Percentiles rank a stretch among this genome's conserved stretches.
These are phyloP conservation scores for Picea mariana DNA, from an alignment of 83 land plant species.

Conservation along the genomic window DNA sequence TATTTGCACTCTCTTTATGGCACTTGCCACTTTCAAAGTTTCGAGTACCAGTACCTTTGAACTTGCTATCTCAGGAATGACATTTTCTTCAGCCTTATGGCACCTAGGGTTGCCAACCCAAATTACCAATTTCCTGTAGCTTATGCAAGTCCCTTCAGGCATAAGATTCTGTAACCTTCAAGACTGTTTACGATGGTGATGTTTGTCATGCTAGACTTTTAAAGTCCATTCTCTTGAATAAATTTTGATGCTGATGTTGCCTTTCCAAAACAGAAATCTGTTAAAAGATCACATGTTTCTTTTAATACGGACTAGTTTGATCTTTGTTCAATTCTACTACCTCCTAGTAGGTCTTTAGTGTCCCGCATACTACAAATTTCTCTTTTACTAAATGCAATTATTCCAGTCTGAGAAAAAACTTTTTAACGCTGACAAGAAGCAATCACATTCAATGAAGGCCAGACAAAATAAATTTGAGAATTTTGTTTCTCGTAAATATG, in stretches of 20 bases:
- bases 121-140: too few relatives aligned
- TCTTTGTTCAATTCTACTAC: background rate
- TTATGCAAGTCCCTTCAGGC: background rate
- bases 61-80: too few relatives aligned
- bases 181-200: background rate
- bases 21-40: too few relatives aligned
- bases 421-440: background rate
- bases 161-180: background rate
- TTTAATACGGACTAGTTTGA: background rate
- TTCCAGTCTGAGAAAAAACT: background rate
- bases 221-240: background rate
- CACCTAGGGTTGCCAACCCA: too few relatives aligned
- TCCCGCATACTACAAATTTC: background rate
- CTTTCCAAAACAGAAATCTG: background rate
- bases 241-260: background rate
- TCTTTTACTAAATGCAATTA: constrained; percentile 1
- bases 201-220: background rate
- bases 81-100: too few relatives aligned
- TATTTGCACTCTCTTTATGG: too few relatives aligned
- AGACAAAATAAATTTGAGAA: background rate
- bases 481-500: background rate
- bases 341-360: background rate
- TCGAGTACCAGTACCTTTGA: too few relatives aligned
- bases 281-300: background rate
- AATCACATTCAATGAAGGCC: background rate